Percentiles rank a stretch among this genome's conserved stretches.
These are phyloP conservation scores for Globisporangium radiosum DNA, from an alignment of 352 stramenopile species.

Conservation along the genomic window DNA sequence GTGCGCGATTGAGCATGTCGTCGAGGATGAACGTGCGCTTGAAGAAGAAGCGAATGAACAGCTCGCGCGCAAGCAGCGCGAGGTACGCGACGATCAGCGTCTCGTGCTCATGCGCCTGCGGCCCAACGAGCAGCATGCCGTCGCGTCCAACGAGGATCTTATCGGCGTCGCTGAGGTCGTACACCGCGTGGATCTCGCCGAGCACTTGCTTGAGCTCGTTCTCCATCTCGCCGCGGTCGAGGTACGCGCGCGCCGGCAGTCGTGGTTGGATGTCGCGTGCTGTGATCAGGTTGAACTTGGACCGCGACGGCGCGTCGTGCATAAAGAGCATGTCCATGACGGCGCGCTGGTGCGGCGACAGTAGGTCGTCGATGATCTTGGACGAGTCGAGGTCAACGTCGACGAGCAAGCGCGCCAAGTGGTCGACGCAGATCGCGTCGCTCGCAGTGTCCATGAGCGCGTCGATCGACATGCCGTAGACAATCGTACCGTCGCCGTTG, in stretches of 20 bases:
- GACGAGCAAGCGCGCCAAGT: conserved; percentile 93
- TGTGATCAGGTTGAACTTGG: conserved; percentile 97
- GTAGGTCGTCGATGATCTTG: conserved; percentile 94
- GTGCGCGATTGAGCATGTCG: conserved; percentile 92
- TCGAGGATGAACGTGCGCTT: conserved; percentile 95
- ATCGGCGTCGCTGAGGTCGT: conserved; percentile 94
- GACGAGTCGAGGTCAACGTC: conserved; percentile 95
- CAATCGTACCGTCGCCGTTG: conserved; percentile 70
- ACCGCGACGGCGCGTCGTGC: conserved; percentile 89
- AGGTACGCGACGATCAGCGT: conserved; percentile 92
- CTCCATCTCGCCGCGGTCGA: conserved; percentile 95
- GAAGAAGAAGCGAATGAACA: conserved; percentile 92
- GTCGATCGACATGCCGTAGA: conserved; percentile 91
- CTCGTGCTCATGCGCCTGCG: conserved; percentile 91
- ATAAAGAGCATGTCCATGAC: conserved; percentile 96
- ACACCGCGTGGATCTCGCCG: conserved; percentile 92
- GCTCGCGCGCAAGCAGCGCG: conserved; percentile 88
- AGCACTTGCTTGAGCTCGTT: conserved; percentile 96
- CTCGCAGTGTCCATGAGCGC: conserved; percentile 96
- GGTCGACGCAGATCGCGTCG: conserved; percentile 95
- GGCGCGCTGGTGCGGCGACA: conserved; percentile 92
- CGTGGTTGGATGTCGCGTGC: conserved; percentile 95
- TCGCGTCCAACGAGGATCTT: conserved; percentile 93
- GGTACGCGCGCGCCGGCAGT: conserved; percentile 92
- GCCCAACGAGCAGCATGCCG: conserved; percentile 90